These are phyloP conservation scores for Talaromyces sp. DNA, from an alignment of 2,329 filamentous ascomycete species.

Conservation along the genomic window DNA sequence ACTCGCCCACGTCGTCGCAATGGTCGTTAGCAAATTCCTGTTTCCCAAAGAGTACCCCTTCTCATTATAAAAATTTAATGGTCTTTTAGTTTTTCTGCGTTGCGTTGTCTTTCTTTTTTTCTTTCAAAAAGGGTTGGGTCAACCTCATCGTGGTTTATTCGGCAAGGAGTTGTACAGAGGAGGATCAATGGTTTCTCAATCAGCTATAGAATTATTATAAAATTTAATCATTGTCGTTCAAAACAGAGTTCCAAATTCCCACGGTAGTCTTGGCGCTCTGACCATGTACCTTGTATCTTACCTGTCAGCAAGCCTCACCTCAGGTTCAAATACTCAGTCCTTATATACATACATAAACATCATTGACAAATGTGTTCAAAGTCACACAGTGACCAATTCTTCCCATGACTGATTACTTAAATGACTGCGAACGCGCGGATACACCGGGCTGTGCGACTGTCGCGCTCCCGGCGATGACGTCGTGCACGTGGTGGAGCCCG, in stretches of 20 bases:
- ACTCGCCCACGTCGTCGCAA: conserved; percentile 17
- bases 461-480: conserved; percentile 6
- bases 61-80: background rate
- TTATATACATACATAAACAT: no score
- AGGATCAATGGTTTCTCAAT: background rate
- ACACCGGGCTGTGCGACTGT: background rate
- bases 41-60: conserved; percentile 7
- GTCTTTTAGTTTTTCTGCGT: conserved; percentile 1
- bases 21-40: conserved; percentile 14
- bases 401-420: no score
- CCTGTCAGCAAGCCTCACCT: no score
- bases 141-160: conserved; percentile 6
- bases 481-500: background rate
- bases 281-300: no score
- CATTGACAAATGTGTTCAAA: no score
- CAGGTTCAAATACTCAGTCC: no score
- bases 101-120: background rate
- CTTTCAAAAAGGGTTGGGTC: background rate
- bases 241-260: no score
- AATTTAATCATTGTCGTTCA: background rate
- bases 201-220: background rate
- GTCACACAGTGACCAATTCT: background rate
- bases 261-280: background rate
- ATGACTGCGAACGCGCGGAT: background rate
- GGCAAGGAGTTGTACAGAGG: conserved; percentile 4